These are phyloP conservation scores for Piper betle DNA, from an alignment of 164 flowering plant genomes.

Conservation along the genomic window DNA sequence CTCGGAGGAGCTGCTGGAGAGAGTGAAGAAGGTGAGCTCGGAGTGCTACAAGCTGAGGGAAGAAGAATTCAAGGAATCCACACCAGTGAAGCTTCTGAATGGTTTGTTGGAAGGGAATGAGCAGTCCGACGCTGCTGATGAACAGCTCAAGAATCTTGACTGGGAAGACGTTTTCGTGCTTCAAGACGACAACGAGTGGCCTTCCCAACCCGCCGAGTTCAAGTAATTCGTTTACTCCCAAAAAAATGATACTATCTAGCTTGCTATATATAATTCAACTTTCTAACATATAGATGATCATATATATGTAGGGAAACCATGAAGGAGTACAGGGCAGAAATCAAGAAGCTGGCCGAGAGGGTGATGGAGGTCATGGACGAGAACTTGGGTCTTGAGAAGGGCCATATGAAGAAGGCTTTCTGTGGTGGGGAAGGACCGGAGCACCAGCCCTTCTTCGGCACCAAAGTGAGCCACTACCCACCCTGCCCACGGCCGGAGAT, in stretches of 20 bases:
- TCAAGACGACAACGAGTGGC: slow-evolving; percentile 59
- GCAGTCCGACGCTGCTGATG: slow-evolving; percentile 21
- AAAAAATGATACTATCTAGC: background rate
- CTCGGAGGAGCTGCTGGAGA: slow-evolving; percentile 65
- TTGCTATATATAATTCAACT: background rate
- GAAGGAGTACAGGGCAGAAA: slow-evolving; percentile 58
- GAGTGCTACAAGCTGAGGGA: slow-evolving; percentile 60
- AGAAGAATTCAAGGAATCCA: slow-evolving; percentile 41
- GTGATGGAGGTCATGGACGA: slow-evolving; percentile 84
- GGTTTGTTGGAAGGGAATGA: slow-evolving; percentile 21
- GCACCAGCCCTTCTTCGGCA: slow-evolving; percentile 61
- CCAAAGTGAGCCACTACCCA: slow-evolving; percentile 92
- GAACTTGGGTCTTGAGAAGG: slow-evolving; percentile 58
- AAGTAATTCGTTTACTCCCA: slow-evolving; percentile 29
- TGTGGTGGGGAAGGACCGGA: slow-evolving; percentile 23
- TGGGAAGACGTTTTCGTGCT: slow-evolving; percentile 88
- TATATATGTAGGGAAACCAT: slow-evolving; percentile 45
- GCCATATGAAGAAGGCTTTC: slow-evolving; percentile 60
- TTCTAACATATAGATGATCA: background rate
- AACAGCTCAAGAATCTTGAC: slow-evolving; percentile 23
- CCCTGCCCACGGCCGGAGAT: slow-evolving; percentile 68
- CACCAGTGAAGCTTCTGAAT: slow-evolving; percentile 32
- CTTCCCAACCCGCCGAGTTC: slow-evolving; percentile 43
- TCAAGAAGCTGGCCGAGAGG: slow-evolving; percentile 59
- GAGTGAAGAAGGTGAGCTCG: slow-evolving; percentile 61